These are phyloP conservation scores for Geosmithia flava DNA, from an alignment of 2,329 filamentous ascomycete species.

Conservation along the genomic window DNA sequence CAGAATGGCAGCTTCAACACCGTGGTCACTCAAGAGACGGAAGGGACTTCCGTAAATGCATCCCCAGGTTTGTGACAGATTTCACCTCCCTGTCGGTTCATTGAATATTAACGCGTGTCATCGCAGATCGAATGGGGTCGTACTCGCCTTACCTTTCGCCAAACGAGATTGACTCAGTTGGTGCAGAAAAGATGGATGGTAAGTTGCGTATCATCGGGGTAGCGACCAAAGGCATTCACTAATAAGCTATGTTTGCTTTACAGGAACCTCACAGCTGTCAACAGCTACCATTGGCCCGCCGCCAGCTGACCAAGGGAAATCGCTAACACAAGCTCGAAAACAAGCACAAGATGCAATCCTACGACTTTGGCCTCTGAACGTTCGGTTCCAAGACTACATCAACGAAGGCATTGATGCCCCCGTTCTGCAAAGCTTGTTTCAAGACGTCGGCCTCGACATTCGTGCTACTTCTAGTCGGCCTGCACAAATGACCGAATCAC, in stretches of 20 bases:
- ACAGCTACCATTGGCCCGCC: background rate
- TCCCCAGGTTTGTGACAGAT: background rate
- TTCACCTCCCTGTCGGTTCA: background rate
- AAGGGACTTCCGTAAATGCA: background rate
- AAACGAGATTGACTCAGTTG: constrained; percentile 23
- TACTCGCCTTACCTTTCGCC: constrained; percentile 41
- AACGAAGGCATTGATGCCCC: constrained; percentile 57
- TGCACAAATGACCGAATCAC: background rate
- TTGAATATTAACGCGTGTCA: background rate
- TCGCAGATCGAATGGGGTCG: constrained; percentile 31
- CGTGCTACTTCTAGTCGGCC: background rate
- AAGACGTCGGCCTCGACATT: constrained; percentile 50
- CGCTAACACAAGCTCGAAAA: constrained; percentile 30
- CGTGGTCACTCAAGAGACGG: background rate
- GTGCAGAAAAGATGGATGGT: background rate
- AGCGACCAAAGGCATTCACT: background rate
- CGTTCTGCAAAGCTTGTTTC: constrained; percentile 53
- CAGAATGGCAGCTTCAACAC: background rate
- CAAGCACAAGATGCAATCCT: constrained; percentile 57
- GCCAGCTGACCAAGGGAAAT: background rate
- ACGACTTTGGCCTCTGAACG: constrained; percentile 50
- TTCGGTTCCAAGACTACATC: constrained; percentile 62
- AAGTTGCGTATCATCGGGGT: background rate
- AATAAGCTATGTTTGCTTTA: background rate
- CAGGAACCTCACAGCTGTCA: background rate